Evolutionary conservation across 2,329 filamentous ascomycete genomes (phyloP).

Genomic region (Cladosporium sp.): DNA sequence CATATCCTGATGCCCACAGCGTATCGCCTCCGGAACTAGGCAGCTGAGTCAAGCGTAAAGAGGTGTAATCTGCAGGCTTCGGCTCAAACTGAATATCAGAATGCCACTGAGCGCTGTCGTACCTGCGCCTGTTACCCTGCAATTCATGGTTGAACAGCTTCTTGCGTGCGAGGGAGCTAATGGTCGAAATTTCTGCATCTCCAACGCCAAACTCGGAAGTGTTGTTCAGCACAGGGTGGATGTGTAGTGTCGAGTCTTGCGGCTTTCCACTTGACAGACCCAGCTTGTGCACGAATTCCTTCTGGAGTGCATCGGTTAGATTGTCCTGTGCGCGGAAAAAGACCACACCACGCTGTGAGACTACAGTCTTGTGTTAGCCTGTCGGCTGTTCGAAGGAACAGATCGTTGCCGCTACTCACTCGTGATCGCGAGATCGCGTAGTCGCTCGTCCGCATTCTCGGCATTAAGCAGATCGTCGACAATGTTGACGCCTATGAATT

Average conservation of each 20-base stretch:
- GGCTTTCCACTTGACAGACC: slow-evolving; percentile 58
- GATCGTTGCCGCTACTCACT: slow-evolving; percentile 18
- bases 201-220: slow-evolving; percentile 39
- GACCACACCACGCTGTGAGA: slow-evolving; percentile 18
- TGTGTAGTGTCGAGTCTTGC: slow-evolving; percentile 53
- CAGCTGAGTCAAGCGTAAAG: slow-evolving; percentile 53
- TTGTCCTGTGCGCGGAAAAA: slow-evolving; percentile 22
- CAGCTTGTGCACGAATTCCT: slow-evolving; percentile 49
- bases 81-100: slow-evolving; percentile 40
- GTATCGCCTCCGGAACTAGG: slow-evolving; percentile 56
- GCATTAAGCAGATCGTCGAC: slow-evolving; percentile 60
- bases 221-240: slow-evolving; percentile 53
- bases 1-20: slow-evolving; percentile 64
- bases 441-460: slow-evolving; percentile 58
- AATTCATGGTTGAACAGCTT: slow-evolving; percentile 29
- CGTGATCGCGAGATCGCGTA: slow-evolving; percentile 57
- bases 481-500: slow-evolving; percentile 56
- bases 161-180: slow-evolving; percentile 34
- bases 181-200: slow-evolving; percentile 38
- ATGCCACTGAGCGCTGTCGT: slow-evolving; percentile 46
- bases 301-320: slow-evolving; percentile 47
- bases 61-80: slow-evolving; percentile 52
- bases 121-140: slow-evolving; percentile 24
- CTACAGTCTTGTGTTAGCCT: slow-evolving; percentile 9
- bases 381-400: neutral